A percentile compares a stretch with the other conserved stretches of the same genome.
phyloP scores from a whole-genome alignment of 306 rosid species.

The Mimosa pudica region DNA sequence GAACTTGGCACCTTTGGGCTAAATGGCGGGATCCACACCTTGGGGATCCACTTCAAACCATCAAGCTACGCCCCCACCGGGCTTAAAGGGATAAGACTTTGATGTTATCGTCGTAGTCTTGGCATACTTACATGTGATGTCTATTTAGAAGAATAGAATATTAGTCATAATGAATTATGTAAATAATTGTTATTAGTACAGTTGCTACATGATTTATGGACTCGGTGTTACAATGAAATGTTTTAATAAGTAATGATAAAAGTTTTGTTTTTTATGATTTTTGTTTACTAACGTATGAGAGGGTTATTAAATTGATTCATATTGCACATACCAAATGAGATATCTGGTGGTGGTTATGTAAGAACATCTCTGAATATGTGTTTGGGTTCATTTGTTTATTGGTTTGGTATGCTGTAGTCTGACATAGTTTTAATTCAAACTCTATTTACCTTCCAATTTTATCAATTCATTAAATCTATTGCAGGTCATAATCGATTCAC shows the following conservation, averaged over 20 bases:
- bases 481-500: slow-evolving; percentile 97
- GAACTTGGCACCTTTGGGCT: no score
- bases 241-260: not conserved
- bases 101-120: no score
- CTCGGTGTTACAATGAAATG: slow-evolving; percentile 1
- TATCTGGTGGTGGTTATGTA: not conserved
- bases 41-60: no score
- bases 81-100: no score
- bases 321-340: not conserved
- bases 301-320: not conserved
- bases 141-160: slow-evolving; percentile 11
- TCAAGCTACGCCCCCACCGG: no score
- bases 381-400: not conserved
- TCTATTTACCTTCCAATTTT: slow-evolving; percentile 9
- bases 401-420: not conserved
- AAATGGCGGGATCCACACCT: no score
- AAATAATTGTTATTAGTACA: slow-evolving; percentile 9
- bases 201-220: not conserved
- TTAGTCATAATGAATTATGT: not conserved
- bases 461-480: slow-evolving; percentile 2
- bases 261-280: not conserved
- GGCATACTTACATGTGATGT: not conserved
- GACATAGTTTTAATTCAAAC: not conserved
- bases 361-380: not conserved
- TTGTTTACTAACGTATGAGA: not conserved